Base-by-base conservation (phyloP, 1,139 yeast species). In the Yamadazyma diddensiae region DNA sequence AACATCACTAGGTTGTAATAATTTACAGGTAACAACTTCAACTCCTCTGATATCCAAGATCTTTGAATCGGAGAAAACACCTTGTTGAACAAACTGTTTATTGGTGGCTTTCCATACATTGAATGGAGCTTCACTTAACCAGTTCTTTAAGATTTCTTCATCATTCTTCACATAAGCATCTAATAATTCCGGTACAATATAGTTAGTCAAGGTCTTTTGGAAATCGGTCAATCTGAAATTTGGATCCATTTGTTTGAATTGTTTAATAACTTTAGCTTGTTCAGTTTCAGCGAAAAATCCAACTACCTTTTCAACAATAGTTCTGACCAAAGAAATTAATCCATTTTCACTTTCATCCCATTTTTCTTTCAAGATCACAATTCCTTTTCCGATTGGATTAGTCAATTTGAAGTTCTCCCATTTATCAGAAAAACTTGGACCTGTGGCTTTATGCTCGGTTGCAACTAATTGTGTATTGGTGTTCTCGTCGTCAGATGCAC, bases 311-410 rank as follows among this genome's bases (percentile, higher is more conserved):
- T 82, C 90, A 25, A 84, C 56, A 24, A 94, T 65, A 13, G 94
- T 84, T 65, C 98, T 79, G 34, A 92, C 61, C 29, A 85, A 65
- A 13, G 94, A 78, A 43, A 94, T 77, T 49, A 94, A 69, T 5
- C 97, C 97, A 59, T 94, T 94, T 52, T 92, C 98, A 35, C 92
- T 81, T 56, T 94, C 98, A 49, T 92, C 96, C 87, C 90, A 83
- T 52, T 76, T 82, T 43, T 78, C 77, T 56, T 79, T 82, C 46
- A 86, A 53, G 34, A 74, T 71, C 16, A 78, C 73, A 37, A 82
- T 43, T 15, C 72, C 70, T 53, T 81, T 79, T 38, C 96, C 95
- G 17, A 86, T 53, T 1, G 83, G 67, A 4, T 90, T 73, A 43
- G 78, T 77, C 38, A 81, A 67, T 53, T 79, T 82, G 65, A 81